Evolutionary conservation across 768 basidiomycete genomes (phyloP).

Genomic region (Cantharellus cinnabarinus): DNA sequence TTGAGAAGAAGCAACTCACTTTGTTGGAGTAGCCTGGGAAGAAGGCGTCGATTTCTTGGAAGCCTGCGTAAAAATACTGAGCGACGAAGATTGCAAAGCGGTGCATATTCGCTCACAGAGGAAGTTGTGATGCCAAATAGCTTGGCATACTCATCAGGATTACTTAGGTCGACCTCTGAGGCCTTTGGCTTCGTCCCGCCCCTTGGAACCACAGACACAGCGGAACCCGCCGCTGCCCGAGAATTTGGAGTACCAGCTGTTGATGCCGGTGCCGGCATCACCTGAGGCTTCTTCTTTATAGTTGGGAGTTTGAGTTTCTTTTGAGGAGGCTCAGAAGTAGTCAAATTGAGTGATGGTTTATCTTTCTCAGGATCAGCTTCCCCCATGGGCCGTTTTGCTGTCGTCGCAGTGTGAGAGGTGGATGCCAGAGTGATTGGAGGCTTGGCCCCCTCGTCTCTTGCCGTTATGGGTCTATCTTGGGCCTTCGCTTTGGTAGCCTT

Average conservation of each 20-base stretch:
- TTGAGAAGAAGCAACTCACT: not conserved
- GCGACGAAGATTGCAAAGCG: no score
- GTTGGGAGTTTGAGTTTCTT: conserved; percentile 3
- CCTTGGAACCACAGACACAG: not conserved
- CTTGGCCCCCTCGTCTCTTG: not conserved
- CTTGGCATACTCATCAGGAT: not conserved
- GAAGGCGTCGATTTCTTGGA: not conserved
- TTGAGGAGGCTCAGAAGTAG: not conserved
- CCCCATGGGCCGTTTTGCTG: not conserved
- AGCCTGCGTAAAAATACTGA: no score
- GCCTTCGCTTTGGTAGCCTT: not conserved
- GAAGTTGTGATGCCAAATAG: not conserved
- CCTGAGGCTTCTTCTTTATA: conserved; percentile 3
- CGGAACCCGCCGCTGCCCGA: not conserved
- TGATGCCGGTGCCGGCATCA: not conserved
- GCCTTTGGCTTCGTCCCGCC: not conserved
- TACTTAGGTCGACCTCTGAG: not conserved
- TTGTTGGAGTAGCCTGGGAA: not conserved
- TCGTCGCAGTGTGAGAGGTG: not conserved
- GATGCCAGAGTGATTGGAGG: not conserved
- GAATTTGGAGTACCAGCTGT: not conserved
- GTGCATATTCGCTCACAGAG: not conserved
- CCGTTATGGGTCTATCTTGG: not conserved
- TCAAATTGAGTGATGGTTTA: not conserved
- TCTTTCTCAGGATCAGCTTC: not conserved